Conservation (phyloP, 1,139 yeast species). For the Kodamaea plutei region DNA sequence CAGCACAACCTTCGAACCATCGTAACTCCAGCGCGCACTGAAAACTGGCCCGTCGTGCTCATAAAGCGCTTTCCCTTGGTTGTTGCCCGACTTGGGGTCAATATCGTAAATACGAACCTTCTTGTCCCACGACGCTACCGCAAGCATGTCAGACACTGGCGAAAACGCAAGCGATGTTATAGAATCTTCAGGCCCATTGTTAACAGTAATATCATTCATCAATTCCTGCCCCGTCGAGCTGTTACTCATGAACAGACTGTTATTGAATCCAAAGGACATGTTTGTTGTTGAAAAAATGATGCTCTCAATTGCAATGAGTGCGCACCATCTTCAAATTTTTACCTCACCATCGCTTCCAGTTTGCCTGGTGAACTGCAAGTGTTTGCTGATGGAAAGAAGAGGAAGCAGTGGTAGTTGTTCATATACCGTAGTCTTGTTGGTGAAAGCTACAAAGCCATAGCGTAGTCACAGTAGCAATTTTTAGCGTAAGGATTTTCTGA, state of each 20-base stretch:
- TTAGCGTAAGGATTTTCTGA: too few species aligned
- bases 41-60: slow-evolving; percentile 91
- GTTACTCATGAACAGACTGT: not conserved
- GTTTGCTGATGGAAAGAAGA: too few species aligned
- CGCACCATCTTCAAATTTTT: too few species aligned
- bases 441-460: too few species aligned
- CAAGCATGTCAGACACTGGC: slow-evolving; percentile 80
- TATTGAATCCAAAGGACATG: not conserved
- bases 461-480: too few species aligned
- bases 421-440: too few species aligned
- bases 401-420: too few species aligned
- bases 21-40: slow-evolving; percentile 74
- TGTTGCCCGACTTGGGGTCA: slow-evolving; percentile 57
- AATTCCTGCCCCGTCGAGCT: slow-evolving; percentile 63
- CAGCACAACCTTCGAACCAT: slow-evolving; percentile 82
- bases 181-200: slow-evolving; percentile 89
- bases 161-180: slow-evolving; percentile 84
- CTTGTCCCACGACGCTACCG: slow-evolving; percentile 93
- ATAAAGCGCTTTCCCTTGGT: slow-evolving; percentile 83
- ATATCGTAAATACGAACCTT: slow-evolving; percentile 92
- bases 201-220: slow-evolving; percentile 69
- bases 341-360: too few species aligned
- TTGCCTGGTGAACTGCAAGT: too few species aligned
- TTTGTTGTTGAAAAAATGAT: too few species aligned
- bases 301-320: too few species aligned